Base-by-base conservation (phyloP, 768 basidiomycete genomes). In the Panellus pusillus region DNA sequence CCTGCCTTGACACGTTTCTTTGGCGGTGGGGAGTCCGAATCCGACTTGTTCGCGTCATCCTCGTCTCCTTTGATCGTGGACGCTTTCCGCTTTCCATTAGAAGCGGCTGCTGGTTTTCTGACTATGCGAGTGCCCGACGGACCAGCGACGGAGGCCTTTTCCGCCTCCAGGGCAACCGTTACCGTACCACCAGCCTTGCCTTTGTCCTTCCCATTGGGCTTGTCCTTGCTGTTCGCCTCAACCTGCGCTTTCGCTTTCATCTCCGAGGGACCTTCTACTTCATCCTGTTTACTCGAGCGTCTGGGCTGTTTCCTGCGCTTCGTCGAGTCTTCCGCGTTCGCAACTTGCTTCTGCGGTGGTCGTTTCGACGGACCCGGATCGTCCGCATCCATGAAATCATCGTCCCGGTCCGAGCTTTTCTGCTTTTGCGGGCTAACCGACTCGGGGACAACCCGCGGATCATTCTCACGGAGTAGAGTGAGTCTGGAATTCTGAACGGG, bases 391-490 rank as follows among this genome's bases (percentile, higher is more conserved):
- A 42, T 43, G 15, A 19, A 15, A n/a, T 50, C 48, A 24, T 55
- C 54, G n/a, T 47, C 48, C 14, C 24, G 24, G 24, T 24, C 24
- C 24, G 24, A 28, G 35, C 35, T 18, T 29, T 38, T 18, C 27
- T 52, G 35, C 19, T 55, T 55, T 35, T 38, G 18, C 17, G 55
- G 55, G 31, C 55, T 51, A 44, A 56, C 41, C 3, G 55, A 56
- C 36, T 44, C 49, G 8, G 40, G 14, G 9, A 51, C 55, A 35
- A 37, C 31, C n/a, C 50, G 47, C 18, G 20, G 43, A 11, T 27
- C 39, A 17, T 36, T 28, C 32, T 11, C 32, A 3, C 24, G 24
- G 2, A 35, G 32, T 35, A 9, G 32, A 7, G 44, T 9, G 14
- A 35, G 15, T 44, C 43, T 54, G n/a, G 29, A 11, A 40, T 29